Percentiles rank a stretch among this genome's conserved stretches.
Conservation (phyloP, 2,329 filamentous ascomycete species). For the Diaporthe ilicicola region DNA sequence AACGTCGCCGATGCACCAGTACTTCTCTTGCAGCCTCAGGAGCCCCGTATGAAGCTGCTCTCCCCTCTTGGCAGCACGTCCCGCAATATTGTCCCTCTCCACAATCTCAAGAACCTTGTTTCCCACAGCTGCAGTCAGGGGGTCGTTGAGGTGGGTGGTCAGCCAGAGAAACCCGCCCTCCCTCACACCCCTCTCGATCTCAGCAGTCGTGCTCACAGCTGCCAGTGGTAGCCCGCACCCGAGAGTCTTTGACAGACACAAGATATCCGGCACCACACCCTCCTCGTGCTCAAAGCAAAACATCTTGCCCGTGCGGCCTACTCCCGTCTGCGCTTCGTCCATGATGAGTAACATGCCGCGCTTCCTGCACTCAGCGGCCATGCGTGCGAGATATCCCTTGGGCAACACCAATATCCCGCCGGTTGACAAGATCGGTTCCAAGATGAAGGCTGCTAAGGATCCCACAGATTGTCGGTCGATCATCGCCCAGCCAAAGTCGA, state of each 20-base stretch:
- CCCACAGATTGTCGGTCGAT: constrained; percentile 66
- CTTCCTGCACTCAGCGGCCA: constrained; percentile 60
- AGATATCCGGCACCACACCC: constrained; percentile 57
- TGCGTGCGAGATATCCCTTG: constrained; percentile 60
- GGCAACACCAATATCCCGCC: constrained; percentile 67
- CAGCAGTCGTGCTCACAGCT: constrained; percentile 56
- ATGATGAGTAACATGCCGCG: constrained; percentile 66
- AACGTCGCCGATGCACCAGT: constrained; percentile 62
- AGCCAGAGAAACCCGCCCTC: constrained; percentile 57
- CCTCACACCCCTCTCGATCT: constrained; percentile 55
- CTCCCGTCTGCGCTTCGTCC: constrained; percentile 68
- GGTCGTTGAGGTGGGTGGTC: constrained; percentile 64
- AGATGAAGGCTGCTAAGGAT: constrained; percentile 68
- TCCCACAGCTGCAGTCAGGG: constrained; percentile 60
- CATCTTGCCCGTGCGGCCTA: constrained; percentile 64
- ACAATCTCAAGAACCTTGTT: constrained; percentile 64
- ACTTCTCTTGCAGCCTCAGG: constrained; percentile 53
- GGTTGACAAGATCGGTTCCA: constrained; percentile 66
- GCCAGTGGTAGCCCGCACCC: constrained; percentile 61
- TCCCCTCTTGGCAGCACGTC: constrained; percentile 51
- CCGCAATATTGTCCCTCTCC: constrained; percentile 54
- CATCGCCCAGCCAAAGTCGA: constrained; percentile 69
- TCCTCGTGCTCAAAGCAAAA: constrained; percentile 66
- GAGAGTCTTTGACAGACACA: constrained; percentile 62
- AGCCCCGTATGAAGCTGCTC: constrained; percentile 53